Conservation (phyloP, 1,139 yeast genomes). For the Geotrichum klebahnii region DNA sequence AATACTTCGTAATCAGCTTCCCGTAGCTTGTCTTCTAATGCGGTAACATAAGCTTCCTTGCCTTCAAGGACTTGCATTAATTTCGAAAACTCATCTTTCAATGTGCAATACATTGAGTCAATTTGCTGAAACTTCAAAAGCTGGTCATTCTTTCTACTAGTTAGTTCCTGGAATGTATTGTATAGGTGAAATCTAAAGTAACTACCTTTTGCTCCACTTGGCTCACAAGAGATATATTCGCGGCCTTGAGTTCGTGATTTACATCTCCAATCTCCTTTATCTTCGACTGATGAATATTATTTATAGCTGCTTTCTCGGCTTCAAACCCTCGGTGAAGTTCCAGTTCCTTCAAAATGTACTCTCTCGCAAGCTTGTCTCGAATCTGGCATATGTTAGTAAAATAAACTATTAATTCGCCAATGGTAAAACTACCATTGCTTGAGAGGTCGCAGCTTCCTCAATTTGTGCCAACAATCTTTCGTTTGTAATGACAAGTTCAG, state of each 20-base stretch:
- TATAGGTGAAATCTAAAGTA: neutral
- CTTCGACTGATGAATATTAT: slow-evolving; percentile 5
- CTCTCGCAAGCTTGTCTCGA: slow-evolving; percentile 19
- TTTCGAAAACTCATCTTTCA: slow-evolving; percentile 13
- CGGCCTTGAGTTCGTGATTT: slow-evolving; percentile 12
- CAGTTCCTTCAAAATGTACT: slow-evolving; percentile 16
- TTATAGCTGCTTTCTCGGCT: slow-evolving; percentile 15
- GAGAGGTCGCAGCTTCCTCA: slow-evolving; percentile 15
- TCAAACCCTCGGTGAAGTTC: slow-evolving; percentile 21
- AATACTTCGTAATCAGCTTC: slow-evolving; percentile 21
- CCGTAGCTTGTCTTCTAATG: slow-evolving; percentile 14
- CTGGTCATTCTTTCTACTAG: neutral
- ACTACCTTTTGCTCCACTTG: slow-evolving; percentile 15
- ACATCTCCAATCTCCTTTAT: slow-evolving; percentile 10
- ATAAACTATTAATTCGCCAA: neutral
- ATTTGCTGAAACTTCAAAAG: slow-evolving; percentile 11
- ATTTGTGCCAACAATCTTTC: slow-evolving; percentile 13
- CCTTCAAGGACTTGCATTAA: slow-evolving; percentile 11
- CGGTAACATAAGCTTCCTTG: slow-evolving; percentile 8
- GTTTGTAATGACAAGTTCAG: slow-evolving; percentile 15
- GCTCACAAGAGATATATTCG: slow-evolving; percentile 1
- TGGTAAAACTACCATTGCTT: slow-evolving; percentile 8
- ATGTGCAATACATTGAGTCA: slow-evolving; percentile 13
- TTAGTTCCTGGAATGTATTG: neutral
- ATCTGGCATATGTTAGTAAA: slow-evolving; percentile 7